Percentiles rank a stretch among this genome's conserved stretches.
Evolutionary conservation across 2,329 filamentous ascomycete genomes (phyloP).

Genomic region (Biscogniauxia mediterranea): DNA sequence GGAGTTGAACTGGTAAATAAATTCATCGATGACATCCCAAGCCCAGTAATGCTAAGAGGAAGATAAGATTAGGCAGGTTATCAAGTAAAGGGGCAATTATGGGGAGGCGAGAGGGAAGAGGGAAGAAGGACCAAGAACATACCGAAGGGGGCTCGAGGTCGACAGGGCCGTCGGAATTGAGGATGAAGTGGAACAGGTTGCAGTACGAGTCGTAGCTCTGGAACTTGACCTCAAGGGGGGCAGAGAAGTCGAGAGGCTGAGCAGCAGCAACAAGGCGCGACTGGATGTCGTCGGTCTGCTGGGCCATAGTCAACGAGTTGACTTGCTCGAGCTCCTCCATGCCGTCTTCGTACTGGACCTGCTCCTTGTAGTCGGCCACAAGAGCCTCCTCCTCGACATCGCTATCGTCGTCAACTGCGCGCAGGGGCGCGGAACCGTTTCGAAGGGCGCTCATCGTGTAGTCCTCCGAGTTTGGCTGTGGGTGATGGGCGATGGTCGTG

Average conservation of each 20-base stretch:
- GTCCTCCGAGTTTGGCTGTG: conserved; percentile 9
- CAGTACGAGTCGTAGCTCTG: conserved; percentile 99
- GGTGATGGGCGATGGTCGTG: conserved; percentile 13
- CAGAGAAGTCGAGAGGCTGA: conserved; percentile 93
- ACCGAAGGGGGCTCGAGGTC: conserved; percentile 96
- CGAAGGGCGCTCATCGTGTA: conserved; percentile 59
- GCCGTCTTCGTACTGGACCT: conserved; percentile 89
- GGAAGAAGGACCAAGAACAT: conserved; percentile 40
- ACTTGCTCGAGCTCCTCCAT: conserved; percentile 79
- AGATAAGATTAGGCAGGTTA: conserved; percentile 50
- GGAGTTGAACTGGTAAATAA: conserved; percentile 99
- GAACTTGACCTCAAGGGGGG: conserved; percentile 94
- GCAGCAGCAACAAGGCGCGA: conserved; percentile 87
- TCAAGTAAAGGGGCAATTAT: neutral
- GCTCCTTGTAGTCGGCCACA: conserved; percentile 93
- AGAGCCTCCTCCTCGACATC: conserved; percentile 96
- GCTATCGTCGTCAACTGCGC: conserved; percentile 73
- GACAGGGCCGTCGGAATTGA: conserved; percentile 98
- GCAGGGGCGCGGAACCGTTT: conserved; percentile 59
- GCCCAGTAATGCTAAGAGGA: conserved; percentile 88
- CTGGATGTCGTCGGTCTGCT: conserved; percentile 88
- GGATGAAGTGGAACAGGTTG: conserved; percentile 97
- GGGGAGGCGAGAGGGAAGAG: conserved; percentile 9
- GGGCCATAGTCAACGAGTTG: conserved; percentile 65
- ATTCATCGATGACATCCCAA: conserved; percentile 99